Base-by-base conservation (phyloP, 805 yeast genomes). In the Kluyveromyces dobzhanskii region DNA sequence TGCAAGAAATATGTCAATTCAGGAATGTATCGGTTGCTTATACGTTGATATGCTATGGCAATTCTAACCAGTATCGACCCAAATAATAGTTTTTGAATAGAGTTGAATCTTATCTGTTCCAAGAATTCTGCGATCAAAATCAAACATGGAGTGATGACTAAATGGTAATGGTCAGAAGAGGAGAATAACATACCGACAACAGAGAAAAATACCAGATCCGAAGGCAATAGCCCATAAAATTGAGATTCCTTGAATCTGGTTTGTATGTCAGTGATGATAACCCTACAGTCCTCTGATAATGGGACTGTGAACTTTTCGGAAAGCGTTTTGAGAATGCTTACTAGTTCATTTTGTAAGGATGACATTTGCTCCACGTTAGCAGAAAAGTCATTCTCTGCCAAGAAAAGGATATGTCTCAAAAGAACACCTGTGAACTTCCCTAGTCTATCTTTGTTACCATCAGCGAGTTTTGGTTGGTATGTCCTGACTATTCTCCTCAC, bases 151-250 rank as follows among this genome's bases (percentile, higher is more conserved):
- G 96, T 88, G 4, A 80, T 88, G 9, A 92, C 82, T 43, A 87
- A 69, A 66, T 92, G 98, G 62, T 84, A 90, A 56, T 86, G 88
- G 66, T 92, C 99, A 0, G 98, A 92, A 1, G 97, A 86, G 0
- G 98, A 88, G 55, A 83, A 92, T 4, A 87, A 56, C 39, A 71
- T 67, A 5, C 97, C 97, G 41, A 88, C 69, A 4, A 86, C 50
- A 0, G 78, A 68, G 52, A 80, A 84, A 43, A 82, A 74, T 4
- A 85, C 61, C 42, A 86, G 61, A 54, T 87, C 95, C 1, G 53
- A 42, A 12, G 45, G 46, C 3, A 74, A 63, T 12, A 62, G 49
- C 31, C 56, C 61, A 23, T 72, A 69, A 43, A 65, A 68, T 24
- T 54, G 49, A 7, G 51, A 50, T 11, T 53, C 51, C 35, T 62